Evolutionary conservation across 2,329 filamentous ascomycete species (phyloP), one percentile per base, ranked within the genome.

Genomic region (Alternaria angustiovoidea): DNA sequence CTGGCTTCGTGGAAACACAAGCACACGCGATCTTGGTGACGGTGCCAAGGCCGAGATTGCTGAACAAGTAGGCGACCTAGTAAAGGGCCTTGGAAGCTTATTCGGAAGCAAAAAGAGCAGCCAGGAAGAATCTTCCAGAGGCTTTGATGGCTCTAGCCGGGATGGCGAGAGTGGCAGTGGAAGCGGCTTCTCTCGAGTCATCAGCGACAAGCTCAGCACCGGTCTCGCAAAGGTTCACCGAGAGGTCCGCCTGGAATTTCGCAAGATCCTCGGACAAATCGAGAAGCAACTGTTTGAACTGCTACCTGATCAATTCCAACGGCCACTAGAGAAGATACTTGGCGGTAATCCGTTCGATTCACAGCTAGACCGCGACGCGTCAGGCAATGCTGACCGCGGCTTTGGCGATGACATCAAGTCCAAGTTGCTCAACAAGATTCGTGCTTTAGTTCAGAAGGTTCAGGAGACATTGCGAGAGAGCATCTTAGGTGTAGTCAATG

Each of bases 1-100:
- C 48, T 74, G 72, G 72, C 61, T 74, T 9, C 69, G 72, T 49
- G 72, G 72, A 3, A 74, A 74, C 49, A 74, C 71, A 7, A 74
- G 69, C 41, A 65, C 70, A 1, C 70, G 72, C 4, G 72, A 74
- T 49, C 51, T 74, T 24, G 71, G 72, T 11, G 72, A 74, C 30
- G 72, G 72, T 30, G 69, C 71, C 2, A 74, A 71, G 49, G 72
- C 66, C 20, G 72, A 74, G 59, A 71, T 75, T 39, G 67, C 61
- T 52, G 68, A 74, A 32, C 69, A 74, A 53, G 70, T 74, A 7
- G 63, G 65, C 11, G 69, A 66, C 61, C 51, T 74, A 9, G 72
- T 74, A 4, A 74, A 74, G 47, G 72, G 72, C 7, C 54, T 74
- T 18, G 72, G 72, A 24, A 58, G 67, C 8, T 44, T 74, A 12